Percentiles rank a stretch among this genome's conserved stretches.
Evolutionary conservation across 495 filamentous ascomycete genomes (phyloP).

Genomic region (Hypoxylon lienhwacheense): DNA sequence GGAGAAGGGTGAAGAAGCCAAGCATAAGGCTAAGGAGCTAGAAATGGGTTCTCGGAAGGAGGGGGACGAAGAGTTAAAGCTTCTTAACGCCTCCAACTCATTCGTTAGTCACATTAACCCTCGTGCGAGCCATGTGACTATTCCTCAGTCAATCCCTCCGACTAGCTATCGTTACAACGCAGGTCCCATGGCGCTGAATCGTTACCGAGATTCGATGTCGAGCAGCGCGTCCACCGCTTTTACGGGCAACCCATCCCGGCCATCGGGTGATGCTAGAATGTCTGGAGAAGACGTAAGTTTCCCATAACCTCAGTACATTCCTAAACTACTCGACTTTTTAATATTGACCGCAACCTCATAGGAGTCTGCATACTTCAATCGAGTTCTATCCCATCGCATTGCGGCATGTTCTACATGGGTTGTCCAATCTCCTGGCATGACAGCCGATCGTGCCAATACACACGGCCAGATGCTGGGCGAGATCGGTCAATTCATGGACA

Average conservation of each 20-base stretch:
- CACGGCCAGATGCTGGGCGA: constrained; percentile 3
- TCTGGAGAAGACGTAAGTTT: constrained; percentile 16
- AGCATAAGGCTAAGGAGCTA: not conserved
- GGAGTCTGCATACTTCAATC: not conserved
- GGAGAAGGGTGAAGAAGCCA: not conserved
- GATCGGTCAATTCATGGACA: constrained; percentile 2
- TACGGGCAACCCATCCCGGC: not conserved
- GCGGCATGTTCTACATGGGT: not conserved
- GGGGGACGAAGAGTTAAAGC: constrained; percentile 5
- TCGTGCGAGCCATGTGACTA: not conserved
- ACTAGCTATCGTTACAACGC: not conserved
- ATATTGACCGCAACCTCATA: constrained; percentile 7
- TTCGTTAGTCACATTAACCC: not conserved
- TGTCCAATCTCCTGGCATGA: not conserved
- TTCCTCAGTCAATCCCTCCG: constrained; percentile 6
- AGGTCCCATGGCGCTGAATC: not conserved
- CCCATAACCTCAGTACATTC: not conserved
- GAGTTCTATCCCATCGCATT: constrained; percentile 4
- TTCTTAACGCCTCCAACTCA: constrained; percentile 1
- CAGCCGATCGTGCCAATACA: not conserved
- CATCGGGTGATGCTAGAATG: not conserved
- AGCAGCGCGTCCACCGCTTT: not conserved
- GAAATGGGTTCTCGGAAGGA: too few species aligned
- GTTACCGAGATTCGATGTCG: constrained; percentile 5
- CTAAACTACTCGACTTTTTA: not conserved